Evolutionary conservation across 2,329 filamentous ascomycete species (phyloP), one percentile per base, ranked within the genome.

Genomic region (Penicillium sumatraense): DNA sequence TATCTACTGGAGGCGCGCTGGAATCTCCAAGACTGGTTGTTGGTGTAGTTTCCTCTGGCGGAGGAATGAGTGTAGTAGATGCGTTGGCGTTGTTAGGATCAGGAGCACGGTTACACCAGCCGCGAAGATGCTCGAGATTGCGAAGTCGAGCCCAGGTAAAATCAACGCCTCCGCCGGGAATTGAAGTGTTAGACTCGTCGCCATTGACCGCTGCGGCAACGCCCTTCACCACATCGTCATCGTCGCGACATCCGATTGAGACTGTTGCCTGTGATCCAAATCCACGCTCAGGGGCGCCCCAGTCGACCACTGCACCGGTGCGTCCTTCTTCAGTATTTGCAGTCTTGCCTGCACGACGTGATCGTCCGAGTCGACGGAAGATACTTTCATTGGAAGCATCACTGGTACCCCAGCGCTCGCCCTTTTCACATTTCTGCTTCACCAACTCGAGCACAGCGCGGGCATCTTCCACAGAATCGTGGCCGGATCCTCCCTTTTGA

Each of bases 401-500:
- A 47, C 86, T 86, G 0, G 88, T 89, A 31, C 91, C 95, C 90
- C 93, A 99, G 21, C 81, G 76, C 61, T 89, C 90, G 36, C 95
- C 95, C 75, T 90, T 95, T 72, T 98, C 93, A 72, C 93, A 97
- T 73, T 99, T 99, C 69, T 93, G 88, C 74, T 95, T 96, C 45
- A 98, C 86, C 1, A 99, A 87, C 67, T 98, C 93, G 13, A 99
- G 86, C 61, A 92, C 96, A 2, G 95, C 92, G 61, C 84, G 87
- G 13, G 95, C 92, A 72, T 99, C 95, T 74, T 99, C 95, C 59
- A 96, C 83, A 55, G 90, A 95, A 80, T 98, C 89, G 71, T 99
- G 95, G 14, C 95, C 95, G 14, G 81, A 80, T 14, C 80, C 80
- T 48, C 89, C 89, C 66, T 90, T 91, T 71, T 99, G 95, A 50